Evolutionary conservation across 2,329 filamentous ascomycete genomes (phyloP), one percentile per base, ranked within the genome.

Genomic region (Pseudopyricularia cyperi): DNA sequence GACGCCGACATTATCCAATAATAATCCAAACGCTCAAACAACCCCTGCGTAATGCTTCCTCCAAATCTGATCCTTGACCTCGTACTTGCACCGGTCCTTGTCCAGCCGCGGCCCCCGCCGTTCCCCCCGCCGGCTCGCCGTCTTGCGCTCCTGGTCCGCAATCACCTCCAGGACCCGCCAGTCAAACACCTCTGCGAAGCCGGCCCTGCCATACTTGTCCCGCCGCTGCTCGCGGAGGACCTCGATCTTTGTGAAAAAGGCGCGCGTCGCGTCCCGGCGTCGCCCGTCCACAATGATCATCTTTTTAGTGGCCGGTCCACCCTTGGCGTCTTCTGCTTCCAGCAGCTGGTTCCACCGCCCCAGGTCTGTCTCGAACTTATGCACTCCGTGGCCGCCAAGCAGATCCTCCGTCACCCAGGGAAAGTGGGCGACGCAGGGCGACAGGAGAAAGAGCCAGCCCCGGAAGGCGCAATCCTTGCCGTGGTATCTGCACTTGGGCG

Each of bases 331-430:
- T 24, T 52, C 37, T 8, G 46, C 35, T 46, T 22, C 17, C 19
- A 47, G 11, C 0, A 4, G 24, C 7, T 6, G 39, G 19, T 34
- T 47, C 67, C 72, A 77, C 3, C 57, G 56, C 12, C 62, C 56
- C 0, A 69, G 62, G 4, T 73, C 62, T 0, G 60, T 59, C 1
- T 66, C 56, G 15, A 67, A 62, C 0, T 60, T 52, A 2, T 56
- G 33, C 35, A 76, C 60, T 1, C 73, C 73, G 42, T 79, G 76
- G 0, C 58, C 58, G 1, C 56, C 54, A 1, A 77, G 60, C 0
- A 77, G 59, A 22, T 64, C 59, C 1, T 69, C 64, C 0, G 65
- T 65, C 6, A 72, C 58, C 56, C 62, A 63, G 0, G 63, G 63
- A 9, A 64, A 63, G 2, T 59, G 53, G 12, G 69, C 59, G 15